Conservation (phyloP, 345 rosid genomes). For the Ailanthus altissimus region DNA sequence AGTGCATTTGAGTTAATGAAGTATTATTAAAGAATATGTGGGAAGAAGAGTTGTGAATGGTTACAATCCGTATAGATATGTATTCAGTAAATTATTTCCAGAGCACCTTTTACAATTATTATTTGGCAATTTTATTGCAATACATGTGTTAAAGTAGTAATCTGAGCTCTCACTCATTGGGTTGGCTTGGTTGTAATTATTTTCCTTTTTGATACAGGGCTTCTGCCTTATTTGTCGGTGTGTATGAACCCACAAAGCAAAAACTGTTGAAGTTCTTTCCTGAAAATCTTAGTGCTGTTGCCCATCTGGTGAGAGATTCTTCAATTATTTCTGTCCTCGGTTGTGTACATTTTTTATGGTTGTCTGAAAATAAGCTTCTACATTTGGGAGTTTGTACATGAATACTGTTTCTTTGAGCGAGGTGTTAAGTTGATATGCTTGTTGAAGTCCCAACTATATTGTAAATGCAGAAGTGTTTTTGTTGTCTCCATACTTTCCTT, state of each 20-base stretch:
- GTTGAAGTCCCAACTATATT: neutral
- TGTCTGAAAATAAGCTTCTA: neutral
- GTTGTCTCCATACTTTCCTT: neutral
- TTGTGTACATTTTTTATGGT: neutral
- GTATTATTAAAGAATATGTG: too few relatives aligned
- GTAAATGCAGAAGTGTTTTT: neutral
- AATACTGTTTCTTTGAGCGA: neutral
- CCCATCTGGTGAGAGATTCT: constrained; percentile 72
- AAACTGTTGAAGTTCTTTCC: constrained; percentile 74
- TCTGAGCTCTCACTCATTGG: neutral
- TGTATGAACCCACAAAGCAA: constrained; percentile 93
- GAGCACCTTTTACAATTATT: too few relatives aligned
- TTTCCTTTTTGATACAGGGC: constrained; percentile 54
- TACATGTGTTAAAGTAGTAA: neutral
- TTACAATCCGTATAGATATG: too few relatives aligned
- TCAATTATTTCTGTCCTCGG: constrained; percentile 2
- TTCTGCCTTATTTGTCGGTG: constrained; percentile 93
- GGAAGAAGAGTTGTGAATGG: too few relatives aligned
- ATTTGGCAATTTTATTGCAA: neutral
- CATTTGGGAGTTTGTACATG: neutral
- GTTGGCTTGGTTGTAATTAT: neutral
- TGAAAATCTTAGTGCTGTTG: constrained; percentile 81
- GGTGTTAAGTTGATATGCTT: neutral
- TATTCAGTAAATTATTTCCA: too few relatives aligned
- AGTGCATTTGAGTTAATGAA: too few relatives aligned